phyloP scores from a whole-genome alignment of 257 asterid genomes.

The Solanum infundibuliforme region DNA sequence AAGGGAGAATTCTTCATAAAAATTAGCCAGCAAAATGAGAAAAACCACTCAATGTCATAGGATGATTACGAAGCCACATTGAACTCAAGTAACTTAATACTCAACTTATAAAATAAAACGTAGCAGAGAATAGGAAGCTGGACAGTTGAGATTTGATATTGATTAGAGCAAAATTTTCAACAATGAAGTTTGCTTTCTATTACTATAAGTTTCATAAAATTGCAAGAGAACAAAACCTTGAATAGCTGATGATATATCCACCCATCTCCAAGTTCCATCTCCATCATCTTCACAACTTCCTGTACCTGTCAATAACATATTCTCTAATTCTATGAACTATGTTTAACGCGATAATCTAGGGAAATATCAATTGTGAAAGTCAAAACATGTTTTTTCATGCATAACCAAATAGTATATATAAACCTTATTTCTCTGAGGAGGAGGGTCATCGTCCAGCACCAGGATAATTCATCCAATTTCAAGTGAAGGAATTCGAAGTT shows the following conservation, averaged over 20 bases:
- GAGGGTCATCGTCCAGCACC: slow-evolving; percentile 64
- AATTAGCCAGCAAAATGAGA: not conserved
- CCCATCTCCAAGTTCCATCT: slow-evolving; percentile 75
- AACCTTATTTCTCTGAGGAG: slow-evolving; percentile 54
- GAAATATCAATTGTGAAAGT: not conserved
- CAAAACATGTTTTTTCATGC: not conserved
- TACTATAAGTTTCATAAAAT: not conserved
- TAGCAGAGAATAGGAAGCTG: not conserved
- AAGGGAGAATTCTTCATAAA: not conserved
- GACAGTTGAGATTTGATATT: not conserved
- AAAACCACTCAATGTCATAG: not conserved
- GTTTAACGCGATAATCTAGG: not conserved
- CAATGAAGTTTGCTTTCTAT: not conserved
- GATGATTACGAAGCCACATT: not conserved
- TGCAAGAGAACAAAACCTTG: slow-evolving; percentile 38
- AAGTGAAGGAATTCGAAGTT: slow-evolving; percentile 17
- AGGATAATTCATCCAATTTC: slow-evolving; percentile 43
- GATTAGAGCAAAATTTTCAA: not conserved
- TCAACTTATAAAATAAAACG: not conserved
- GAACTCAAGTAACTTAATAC: not conserved
- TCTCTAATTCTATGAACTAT: not conserved
- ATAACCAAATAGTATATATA: not conserved
- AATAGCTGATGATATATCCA: slow-evolving; percentile 53
- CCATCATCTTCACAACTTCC: slow-evolving; percentile 67
- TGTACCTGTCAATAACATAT: slow-evolving; percentile 31